Conservation (phyloP, 768 basidiomycete species). For the Boletus coccyginus region DNA sequence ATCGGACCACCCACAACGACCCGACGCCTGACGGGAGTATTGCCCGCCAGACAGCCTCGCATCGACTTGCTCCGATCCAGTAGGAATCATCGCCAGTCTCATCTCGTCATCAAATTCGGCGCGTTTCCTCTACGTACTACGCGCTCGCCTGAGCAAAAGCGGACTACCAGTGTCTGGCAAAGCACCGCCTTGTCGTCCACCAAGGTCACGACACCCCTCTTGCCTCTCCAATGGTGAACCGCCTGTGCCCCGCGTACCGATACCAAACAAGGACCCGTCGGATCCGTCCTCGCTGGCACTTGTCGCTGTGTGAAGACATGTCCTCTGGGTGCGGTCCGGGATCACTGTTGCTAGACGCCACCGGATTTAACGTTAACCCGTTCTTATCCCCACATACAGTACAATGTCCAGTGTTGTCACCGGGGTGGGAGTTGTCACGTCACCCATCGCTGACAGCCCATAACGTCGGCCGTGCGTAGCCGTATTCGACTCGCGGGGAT, state of each 20-base stretch:
- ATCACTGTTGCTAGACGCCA: neutral
- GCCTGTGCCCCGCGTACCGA: neutral
- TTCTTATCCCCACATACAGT: neutral
- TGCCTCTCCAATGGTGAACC: neutral
- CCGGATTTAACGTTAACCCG: neutral
- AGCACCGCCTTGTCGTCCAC: neutral
- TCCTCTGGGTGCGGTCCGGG: neutral
- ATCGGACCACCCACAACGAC: neutral
- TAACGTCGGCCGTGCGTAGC: neutral
- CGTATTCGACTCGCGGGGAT: neutral
- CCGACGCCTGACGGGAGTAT: neutral
- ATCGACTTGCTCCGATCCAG: conserved; percentile 11
- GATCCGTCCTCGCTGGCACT: neutral
- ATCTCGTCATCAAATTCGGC: neutral
- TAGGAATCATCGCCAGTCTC: conserved; percentile 4
- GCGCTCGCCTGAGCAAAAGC: neutral
- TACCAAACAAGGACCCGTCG: neutral
- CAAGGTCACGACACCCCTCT: neutral
- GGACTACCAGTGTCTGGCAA: neutral
- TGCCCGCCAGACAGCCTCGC: neutral
- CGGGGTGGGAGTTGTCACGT: neutral
- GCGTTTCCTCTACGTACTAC: neutral
- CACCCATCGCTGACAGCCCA: neutral
- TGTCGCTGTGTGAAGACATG: neutral
- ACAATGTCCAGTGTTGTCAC: neutral